These are phyloP conservation scores for Rosa persica DNA, from an alignment of 306 rosid genomes.

Conservation along the genomic window DNA sequence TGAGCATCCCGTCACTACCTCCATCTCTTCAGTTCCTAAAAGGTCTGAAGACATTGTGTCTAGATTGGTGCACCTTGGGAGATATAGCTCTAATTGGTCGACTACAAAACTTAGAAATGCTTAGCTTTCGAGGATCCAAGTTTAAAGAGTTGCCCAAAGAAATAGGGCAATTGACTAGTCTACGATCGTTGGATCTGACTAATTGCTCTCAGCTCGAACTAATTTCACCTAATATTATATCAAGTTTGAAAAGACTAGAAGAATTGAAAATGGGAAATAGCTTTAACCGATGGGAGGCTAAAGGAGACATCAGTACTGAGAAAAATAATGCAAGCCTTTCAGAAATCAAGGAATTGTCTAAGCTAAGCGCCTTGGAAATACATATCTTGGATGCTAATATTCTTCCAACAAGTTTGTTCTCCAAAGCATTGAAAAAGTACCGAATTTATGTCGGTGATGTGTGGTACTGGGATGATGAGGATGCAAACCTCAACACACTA, in stretches of 20 bases:
- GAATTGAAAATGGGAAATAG: constrained; percentile 41
- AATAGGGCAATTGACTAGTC: neutral
- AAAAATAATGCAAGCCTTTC: constrained; percentile 19
- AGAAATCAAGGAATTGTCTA: constrained; percentile 32
- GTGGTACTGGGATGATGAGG: constrained; percentile 1
- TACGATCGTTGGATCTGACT: neutral
- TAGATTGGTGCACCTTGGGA: constrained; percentile 36
- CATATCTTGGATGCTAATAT: constrained; percentile 17
- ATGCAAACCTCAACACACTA: constrained; percentile 22
- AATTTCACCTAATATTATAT: constrained; percentile 27
- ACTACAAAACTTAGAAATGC: constrained; percentile 36
- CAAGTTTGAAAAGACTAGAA: constrained; percentile 31
- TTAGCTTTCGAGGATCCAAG: constrained; percentile 35
- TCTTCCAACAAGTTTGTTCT: constrained; percentile 26
- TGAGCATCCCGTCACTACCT: constrained; percentile 13
- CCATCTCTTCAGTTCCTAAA: constrained; percentile 11
- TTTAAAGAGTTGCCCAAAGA: constrained; percentile 26
- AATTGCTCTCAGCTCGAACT: constrained; percentile 13
- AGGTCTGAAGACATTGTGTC: constrained; percentile 29
- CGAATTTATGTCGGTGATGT: constrained; percentile 39
- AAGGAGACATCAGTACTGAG: neutral
- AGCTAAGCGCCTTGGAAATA: constrained; percentile 28
- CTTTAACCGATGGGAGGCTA: constrained; percentile 22
- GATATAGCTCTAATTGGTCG: constrained; percentile 27
- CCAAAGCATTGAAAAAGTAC: constrained; percentile 26